phyloP scores from a whole-genome alignment of 129 eudicot genomes.

The Kitagawia praeruptora region DNA sequence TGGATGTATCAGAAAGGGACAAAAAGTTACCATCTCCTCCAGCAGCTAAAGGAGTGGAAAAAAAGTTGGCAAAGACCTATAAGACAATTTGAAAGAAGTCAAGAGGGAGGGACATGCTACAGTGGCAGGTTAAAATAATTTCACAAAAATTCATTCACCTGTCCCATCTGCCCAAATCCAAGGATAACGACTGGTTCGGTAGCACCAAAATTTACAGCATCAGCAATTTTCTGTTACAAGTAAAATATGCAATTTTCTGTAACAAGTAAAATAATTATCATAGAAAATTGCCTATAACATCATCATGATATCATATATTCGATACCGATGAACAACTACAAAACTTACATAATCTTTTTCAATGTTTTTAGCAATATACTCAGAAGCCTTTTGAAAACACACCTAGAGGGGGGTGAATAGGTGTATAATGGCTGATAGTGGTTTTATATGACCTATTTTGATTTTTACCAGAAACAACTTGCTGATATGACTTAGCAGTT shows the following conservation, averaged over 20 bases:
- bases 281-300: background rate
- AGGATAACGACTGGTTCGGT: slow-evolving; percentile 80
- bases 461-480: too few relatives aligned
- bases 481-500: too few relatives aligned
- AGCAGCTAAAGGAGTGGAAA: slow-evolving; percentile 76
- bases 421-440: too few relatives aligned
- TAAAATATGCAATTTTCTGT: too few relatives aligned
- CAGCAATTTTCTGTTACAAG: too few relatives aligned
- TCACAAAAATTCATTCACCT: slow-evolving; percentile 37
- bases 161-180: slow-evolving; percentile 97
- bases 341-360: slow-evolving; percentile 55
- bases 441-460: too few relatives aligned
- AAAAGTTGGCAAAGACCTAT: slow-evolving; percentile 94
- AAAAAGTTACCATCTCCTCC: slow-evolving; percentile 75
- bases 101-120: background rate
- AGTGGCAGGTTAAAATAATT: background rate
- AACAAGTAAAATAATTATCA: background rate
- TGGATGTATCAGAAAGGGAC: too few relatives aligned
- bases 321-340: background rate
- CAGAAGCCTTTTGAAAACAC: too few relatives aligned
- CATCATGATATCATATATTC: background rate
- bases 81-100: slow-evolving; percentile 13
- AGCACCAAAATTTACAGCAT: slow-evolving; percentile 56
- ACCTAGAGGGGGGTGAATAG: too few relatives aligned
- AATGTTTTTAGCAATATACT: slow-evolving; percentile 51